Base-by-base conservation (phyloP, 2,329 filamentous ascomycete genomes). In the Colletotrichum lindemuthianum region DNA sequence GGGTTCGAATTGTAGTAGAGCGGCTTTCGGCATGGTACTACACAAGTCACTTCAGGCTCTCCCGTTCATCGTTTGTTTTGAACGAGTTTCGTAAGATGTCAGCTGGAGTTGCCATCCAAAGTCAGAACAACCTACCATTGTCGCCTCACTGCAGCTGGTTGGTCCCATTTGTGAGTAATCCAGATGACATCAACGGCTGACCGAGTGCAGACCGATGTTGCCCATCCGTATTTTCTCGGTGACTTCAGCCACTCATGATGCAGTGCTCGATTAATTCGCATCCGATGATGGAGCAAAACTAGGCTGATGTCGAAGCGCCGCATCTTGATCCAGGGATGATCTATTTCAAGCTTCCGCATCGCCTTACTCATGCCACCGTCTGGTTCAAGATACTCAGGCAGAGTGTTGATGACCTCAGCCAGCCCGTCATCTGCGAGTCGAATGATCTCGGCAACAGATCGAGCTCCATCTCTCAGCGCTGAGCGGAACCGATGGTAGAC, bases 241-340 rank as follows among this genome's bases (percentile, higher is more conserved):
- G 33, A 44, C 4, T 5, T 13, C 8, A 45, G 34, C 56, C 65
- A 66, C 10, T 56, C 3, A 2, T 50, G 40, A 12, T 58, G 50
- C 4, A 67, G 47, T 7, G 61, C 45, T 8, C 61, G 58, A 9
- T 67, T 65, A 24, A 67, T 67, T 4, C 56, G 56, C 13, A 67
- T 52, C 4, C 61, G 55, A 15, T 67, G 65, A 33, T 66, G 57
- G 2, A 66, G 57, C 7, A 67, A 41, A 4, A 61, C 61, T 3
- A 67, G 57, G 16, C 63, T 67, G 12, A 67, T 66, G 24, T 67
- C 61, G 33, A 67, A 67, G 0, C 65, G 57, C 41, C 65, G 61
- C 61, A 61, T 65, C n/a, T 60, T 65, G 24, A 67, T 51, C 61
- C 61, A 67, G 4, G 65, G 65, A 8, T 63, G 52, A 2, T 8